Evolutionary conservation across 2,329 filamentous ascomycete genomes (phyloP).

Genomic region (Biscogniauxia mediterranea): DNA sequence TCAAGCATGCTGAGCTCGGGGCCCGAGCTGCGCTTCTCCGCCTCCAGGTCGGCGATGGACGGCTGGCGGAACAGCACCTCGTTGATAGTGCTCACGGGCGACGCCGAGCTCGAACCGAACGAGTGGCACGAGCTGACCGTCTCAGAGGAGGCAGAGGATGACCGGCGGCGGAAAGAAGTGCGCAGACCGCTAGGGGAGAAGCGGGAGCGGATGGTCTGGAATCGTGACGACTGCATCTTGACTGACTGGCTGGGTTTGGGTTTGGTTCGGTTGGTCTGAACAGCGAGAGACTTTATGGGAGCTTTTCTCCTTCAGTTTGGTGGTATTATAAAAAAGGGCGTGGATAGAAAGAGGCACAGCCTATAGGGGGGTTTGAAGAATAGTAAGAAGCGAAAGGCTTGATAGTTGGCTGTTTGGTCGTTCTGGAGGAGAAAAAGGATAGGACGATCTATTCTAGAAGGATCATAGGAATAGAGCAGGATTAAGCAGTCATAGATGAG

Average conservation of each 20-base stretch:
- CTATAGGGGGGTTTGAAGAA: conserved; percentile 23
- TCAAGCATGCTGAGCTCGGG: conserved; percentile 57
- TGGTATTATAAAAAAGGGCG: conserved; percentile 12
- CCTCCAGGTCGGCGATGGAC: conserved; percentile 55
- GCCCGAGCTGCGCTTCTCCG: conserved; percentile 53
- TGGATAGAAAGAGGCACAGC: conserved; percentile 32
- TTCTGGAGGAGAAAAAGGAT: conserved; percentile 20
- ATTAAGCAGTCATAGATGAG: conserved; percentile 12
- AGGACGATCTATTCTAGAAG: conserved; percentile 30
- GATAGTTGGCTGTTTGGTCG: conserved; percentile 16
- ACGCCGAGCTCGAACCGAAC: conserved; percentile 44
- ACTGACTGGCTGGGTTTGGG: conserved; percentile 10
- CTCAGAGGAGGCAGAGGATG: conserved; percentile 44
- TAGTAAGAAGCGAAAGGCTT: conserved; percentile 30
- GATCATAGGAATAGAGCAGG: conserved; percentile 20
- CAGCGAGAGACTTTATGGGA: neutral
- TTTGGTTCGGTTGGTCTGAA: conserved; percentile 2
- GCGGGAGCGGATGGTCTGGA: conserved; percentile 50
- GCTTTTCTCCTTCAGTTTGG: neutral
- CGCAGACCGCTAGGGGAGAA: conserved; percentile 50
- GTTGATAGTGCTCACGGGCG: conserved; percentile 53
- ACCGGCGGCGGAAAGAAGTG: conserved; percentile 54
- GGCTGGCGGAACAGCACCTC: conserved; percentile 58
- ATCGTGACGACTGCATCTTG: conserved; percentile 48
- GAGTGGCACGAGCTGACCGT: conserved; percentile 42